Percentiles rank a stretch among this genome's conserved stretches.
These are phyloP conservation scores for Teratosphaeria zuluensis DNA, from an alignment of 2,329 filamentous ascomycete species.

Conservation along the genomic window DNA sequence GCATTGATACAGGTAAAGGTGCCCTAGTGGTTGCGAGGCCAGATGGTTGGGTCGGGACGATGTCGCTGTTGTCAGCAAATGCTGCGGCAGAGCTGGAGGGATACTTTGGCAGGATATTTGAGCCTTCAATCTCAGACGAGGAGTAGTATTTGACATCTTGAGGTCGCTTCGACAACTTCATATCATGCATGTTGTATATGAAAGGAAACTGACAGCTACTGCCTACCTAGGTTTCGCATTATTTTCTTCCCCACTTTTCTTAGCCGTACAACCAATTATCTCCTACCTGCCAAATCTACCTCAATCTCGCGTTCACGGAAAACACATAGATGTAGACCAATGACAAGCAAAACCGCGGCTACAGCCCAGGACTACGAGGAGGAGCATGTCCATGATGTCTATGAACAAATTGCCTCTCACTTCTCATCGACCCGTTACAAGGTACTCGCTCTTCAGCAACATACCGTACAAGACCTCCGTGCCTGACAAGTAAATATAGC, in stretches of 20 bases:
- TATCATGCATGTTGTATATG: background rate
- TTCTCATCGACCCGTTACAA: slow-evolving; percentile 72
- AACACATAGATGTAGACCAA: background rate
- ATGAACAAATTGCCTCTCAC: slow-evolving; percentile 76
- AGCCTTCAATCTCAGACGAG: background rate
- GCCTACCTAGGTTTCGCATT: background rate
- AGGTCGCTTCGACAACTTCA: background rate
- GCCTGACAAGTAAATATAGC: slow-evolving; percentile 34
- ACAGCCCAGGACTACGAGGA: slow-evolving; percentile 57
- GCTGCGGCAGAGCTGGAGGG: slow-evolving; percentile 3
- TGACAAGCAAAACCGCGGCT: background rate
- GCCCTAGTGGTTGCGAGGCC: slow-evolving; percentile 10
- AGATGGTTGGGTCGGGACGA: slow-evolving; percentile 13
- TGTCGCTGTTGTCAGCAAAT: slow-evolving; percentile 1
- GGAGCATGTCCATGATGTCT: slow-evolving; percentile 81
- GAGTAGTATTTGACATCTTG: too few species aligned
- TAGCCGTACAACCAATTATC: background rate
- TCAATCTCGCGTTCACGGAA: background rate
- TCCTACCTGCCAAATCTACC: background rate
- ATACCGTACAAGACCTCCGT: too few species aligned
- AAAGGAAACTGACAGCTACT: background rate
- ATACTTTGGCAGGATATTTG: slow-evolving; percentile 5
- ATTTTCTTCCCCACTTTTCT: background rate
- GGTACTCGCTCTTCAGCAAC: slow-evolving; percentile 31
- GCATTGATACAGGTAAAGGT: slow-evolving; percentile 2